Base-by-base conservation (phyloP, 805 yeast species). In the Kazachstania martiniae region DNA sequence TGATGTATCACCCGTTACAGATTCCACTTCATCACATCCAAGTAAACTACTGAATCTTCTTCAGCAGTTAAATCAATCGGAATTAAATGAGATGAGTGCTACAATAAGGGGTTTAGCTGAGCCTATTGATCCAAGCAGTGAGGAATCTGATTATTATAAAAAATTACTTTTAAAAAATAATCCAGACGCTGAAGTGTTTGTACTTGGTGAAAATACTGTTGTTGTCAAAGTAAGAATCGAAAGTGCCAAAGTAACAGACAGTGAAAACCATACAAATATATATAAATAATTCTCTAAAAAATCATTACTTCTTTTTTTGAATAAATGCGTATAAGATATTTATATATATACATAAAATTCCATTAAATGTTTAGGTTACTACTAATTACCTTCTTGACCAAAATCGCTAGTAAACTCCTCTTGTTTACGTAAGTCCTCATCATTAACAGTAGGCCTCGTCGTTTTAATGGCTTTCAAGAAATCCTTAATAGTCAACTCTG, bases 371-470 rank as follows among this genome's bases (percentile, higher is more conserved):
- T n/a, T n/a, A n/a, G n/a, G n/a, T n/a, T n/a, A n/a, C n/a, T n/a
- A n/a, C n/a, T 28, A 40, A 21, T 40, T 85, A 28, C 99, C 99
- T 58, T 91, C 98, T 48, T 89, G 95, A 24, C 98, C 99, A 54
- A 91, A 91, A 59, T 91, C 99, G 27, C 69, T 71, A 0, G 99
- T 91, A 53, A 91, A 91, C 42, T 83, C 81, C 29, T 74, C 74
- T 57, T 89, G 96, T 50, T 78, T 79, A 38, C 64, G 68, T 38
- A 91, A 70, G 55, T 91, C 99, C 8, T 70, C 71, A 28, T 71
- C 77, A 51, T 91, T 91, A 23, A 91, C 97, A 0, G 99, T 91
- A 12, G 98, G 98, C 53, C 96, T 72, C 34, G 94, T 84, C 21
- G 78, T 74, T 58, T 84, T 83, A 35, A 91, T 76, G 2, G 96